Evolutionary conservation across 139 green algal genomes (phyloP), one percentile per base, ranked within the genome.

Genomic region (Tetradesmus lagerheimii): DNA sequence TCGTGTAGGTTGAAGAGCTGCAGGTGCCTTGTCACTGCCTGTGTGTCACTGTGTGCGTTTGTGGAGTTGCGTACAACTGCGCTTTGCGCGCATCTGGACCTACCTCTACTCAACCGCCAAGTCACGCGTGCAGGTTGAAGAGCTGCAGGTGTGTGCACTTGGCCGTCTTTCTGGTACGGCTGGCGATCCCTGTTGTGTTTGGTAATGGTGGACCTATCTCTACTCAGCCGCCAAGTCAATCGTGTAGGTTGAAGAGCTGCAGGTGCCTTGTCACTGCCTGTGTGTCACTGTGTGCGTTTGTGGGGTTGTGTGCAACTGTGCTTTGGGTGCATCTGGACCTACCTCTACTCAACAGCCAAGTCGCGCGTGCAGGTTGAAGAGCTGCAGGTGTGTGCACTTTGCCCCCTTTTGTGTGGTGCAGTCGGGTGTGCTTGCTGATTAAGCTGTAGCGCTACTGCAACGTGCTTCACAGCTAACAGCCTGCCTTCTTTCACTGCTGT

Each of bases 321-420:
- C 77, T 88, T 99, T 62, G 94, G 95, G 18, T 93, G 94, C 64
- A 99, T 99, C 91, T 99, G 98, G 98, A 99, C 98, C 67, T 99
- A 99, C 94, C 93, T 99, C 39, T 99, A 99, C 93, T 97, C 94
- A 16, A 99, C 98, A 15, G 98, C 97, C 4, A 83, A 94, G 50
- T 96, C 92, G 5, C 96, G 96, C 0, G 88, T 98, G 64, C 77
- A 96, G 18, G 93, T 97, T 86, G 94, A 94, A 29, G 64, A 90
- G 47, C 85, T 89, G 83, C 83, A 89, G 85, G 74, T 89, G n/a
- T 35, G 64, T 31, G 57, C 8, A 31, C 2, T 9, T 57, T 9
- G 45, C 11, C 45, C n/a, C n/a, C n/a, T n/a, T n/a, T n/a, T n/a
- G n/a, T n/a, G n/a, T n/a, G n/a, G n/a, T n/a, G n/a, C n/a, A 94